Evolutionary conservation across 768 basidiomycete genomes (phyloP), one percentile per base, ranked within the genome.

Genomic region (Rhizopogon vulgaris): DNA sequence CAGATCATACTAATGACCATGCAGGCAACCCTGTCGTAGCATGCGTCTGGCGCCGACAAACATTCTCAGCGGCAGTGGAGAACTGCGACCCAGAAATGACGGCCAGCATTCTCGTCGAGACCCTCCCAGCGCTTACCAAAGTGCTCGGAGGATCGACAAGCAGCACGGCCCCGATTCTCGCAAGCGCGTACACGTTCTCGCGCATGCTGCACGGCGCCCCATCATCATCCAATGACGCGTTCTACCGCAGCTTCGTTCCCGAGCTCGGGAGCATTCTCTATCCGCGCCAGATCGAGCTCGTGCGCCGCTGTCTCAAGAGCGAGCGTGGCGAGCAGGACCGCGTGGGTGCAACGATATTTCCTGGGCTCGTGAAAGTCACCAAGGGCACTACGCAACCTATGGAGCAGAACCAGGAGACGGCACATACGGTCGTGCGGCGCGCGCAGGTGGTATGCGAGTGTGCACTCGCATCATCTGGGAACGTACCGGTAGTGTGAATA

Each of bases 371-470:
- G 49, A 94, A 93, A 68, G 83, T 92, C 12, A 78, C 80, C 1
- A 74, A 72, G 54, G 74, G 69, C 1, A 57, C 69, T 0, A 46
- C 61, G 7, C 61, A 65, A 11, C 64, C 70, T 1, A 69, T 70
- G 37, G 73, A 75, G 9, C 60, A 65, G 49, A 42, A 53, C 49
- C 67, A 73, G 34, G 78, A 83, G 27, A 78, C 73, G 51, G 61
- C 77, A 41, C 87, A 87, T 75, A 84, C 81, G 15, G 84, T 92
- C 41, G 88, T 94, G 10, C 70, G 89, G 54, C 73, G 90, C 49
- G 90, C 91, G 14, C 91, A 92, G 68, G 90, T 90, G 12, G 83
- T 92, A 41, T 93, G 90, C 60, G 86, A 89, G 68, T 94, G 87
- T 62, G 89, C 90, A 1, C 69, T 90, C 63, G 48, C 52, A n/a